phyloP scores from a whole-genome alignment of 768 basidiomycete species.

The Collybia sordida region DNA sequence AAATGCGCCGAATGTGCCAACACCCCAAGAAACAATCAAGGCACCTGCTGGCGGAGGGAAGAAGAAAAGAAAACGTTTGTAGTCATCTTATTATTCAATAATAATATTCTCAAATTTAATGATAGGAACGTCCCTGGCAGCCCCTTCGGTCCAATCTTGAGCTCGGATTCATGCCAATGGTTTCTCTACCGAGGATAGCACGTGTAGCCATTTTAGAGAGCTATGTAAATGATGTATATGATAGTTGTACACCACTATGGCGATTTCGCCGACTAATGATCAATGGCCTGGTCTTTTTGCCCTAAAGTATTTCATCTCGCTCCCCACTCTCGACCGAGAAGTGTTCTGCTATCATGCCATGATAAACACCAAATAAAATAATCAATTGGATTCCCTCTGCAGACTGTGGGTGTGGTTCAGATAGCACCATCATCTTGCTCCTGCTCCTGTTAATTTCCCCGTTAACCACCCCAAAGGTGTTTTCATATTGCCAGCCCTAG shows the following conservation, averaged over 20 bases:
- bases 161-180: not conserved
- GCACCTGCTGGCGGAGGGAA: conserved; percentile 53
- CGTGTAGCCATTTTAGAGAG: too few relatives aligned
- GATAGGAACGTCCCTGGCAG: conserved; percentile 37
- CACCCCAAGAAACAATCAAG: conserved; percentile 49
- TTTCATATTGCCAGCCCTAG: conserved; percentile 59
- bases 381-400: too few relatives aligned
- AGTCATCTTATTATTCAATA: not conserved
- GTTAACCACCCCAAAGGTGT: conserved; percentile 82
- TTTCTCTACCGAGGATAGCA: not conserved
- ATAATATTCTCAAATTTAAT: not conserved
- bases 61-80: conserved; percentile 78
- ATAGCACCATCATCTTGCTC: conserved; percentile 38
- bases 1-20: conserved; percentile 29
- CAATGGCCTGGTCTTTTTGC: too few relatives aligned
- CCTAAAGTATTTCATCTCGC: too few relatives aligned
- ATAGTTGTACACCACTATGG: too few relatives aligned
- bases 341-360: too few relatives aligned
- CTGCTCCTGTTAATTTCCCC: conserved; percentile 66
- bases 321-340: too few relatives aligned
- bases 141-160: conserved; percentile 30
- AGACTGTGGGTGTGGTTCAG: not conserved
- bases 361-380: too few relatives aligned
- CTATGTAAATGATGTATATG: not conserved
- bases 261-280: too few relatives aligned